phyloP scores from a whole-genome alignment of 75 land plant species.

The Picea glauca region DNA sequence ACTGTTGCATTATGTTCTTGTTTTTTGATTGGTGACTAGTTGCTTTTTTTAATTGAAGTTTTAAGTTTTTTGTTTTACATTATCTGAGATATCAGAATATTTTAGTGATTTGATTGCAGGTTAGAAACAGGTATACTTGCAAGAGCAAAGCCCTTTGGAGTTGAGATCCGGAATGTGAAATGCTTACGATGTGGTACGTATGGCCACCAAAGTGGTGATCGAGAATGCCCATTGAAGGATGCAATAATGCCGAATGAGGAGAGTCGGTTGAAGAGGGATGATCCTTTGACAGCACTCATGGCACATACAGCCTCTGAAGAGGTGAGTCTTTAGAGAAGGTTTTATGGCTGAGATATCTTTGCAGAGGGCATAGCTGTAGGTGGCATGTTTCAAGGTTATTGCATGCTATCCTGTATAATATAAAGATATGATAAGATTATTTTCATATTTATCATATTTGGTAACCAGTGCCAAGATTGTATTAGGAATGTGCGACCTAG shows the following conservation, averaged over 20 bases:
- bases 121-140: slow-evolving; percentile 81
- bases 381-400: too few species aligned
- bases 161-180: slow-evolving; percentile 94
- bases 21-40: background rate
- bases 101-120: slow-evolving; percentile 41
- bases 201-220: slow-evolving; percentile 99
- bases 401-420: too few species aligned
- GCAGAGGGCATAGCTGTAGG: background rate
- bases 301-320: slow-evolving; percentile 63
- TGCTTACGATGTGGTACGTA: slow-evolving; percentile 86
- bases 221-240: slow-evolving; percentile 95
- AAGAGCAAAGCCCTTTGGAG: slow-evolving; percentile 85
- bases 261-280: slow-evolving; percentile 88
- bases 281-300: slow-evolving; percentile 78
- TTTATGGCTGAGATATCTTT: background rate
- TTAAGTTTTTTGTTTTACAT: background rate
- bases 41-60: background rate
- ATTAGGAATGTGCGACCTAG: too few species aligned
- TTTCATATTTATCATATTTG: too few species aligned
- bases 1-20: background rate
- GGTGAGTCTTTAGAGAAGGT: slow-evolving; percentile 29
- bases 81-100: slow-evolving; percentile 9
- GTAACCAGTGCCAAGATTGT: too few species aligned
- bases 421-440: too few species aligned
- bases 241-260: slow-evolving; percentile 84